Percentiles rank a stretch among this genome's conserved stretches.
These are phyloP conservation scores for Calonectria leucothoes DNA, from an alignment of 2,329 filamentous ascomycete species.

Conservation along the genomic window DNA sequence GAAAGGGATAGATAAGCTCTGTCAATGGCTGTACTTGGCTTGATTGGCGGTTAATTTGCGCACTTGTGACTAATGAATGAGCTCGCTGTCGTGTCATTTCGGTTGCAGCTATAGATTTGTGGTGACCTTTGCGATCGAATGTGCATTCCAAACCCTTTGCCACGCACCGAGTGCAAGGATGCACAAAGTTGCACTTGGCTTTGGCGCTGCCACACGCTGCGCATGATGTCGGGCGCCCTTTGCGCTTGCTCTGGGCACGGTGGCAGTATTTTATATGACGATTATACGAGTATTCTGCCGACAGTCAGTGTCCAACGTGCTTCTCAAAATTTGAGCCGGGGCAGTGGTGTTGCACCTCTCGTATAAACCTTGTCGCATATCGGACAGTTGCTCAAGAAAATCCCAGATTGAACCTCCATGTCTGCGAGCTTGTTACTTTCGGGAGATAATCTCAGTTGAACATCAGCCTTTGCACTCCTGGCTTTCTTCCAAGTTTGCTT, in stretches of 20 bases:
- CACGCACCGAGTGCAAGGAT: slow-evolving; percentile 36
- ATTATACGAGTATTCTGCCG: slow-evolving; percentile 35
- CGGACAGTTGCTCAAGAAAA: slow-evolving; percentile 24
- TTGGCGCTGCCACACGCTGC: slow-evolving; percentile 34
- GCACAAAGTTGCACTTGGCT: slow-evolving; percentile 37
- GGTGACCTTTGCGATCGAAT: slow-evolving; percentile 1
- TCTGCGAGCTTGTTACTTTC: no score
- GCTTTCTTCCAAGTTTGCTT: background rate
- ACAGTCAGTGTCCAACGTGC: background rate
- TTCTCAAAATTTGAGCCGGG: no score
- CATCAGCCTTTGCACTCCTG: background rate
- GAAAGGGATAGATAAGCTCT: background rate
- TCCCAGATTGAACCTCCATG: background rate
- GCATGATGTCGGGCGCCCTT: slow-evolving; percentile 40
- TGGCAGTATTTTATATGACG: slow-evolving; percentile 42
- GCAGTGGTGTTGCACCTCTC: slow-evolving; percentile 19
- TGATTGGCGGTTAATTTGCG: no score
- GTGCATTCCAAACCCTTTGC: slow-evolving; percentile 28
- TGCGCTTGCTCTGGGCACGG: slow-evolving; percentile 36
- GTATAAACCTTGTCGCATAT: slow-evolving; percentile 38
- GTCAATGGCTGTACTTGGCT: background rate
- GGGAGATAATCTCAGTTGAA: rapidly evolving
- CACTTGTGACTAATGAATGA: no score
- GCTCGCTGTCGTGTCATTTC: background rate
- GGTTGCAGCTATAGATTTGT: rapidly evolving